Conservation (phyloP, 371 early-diverging fungal species). For the Smittium culicis region DNA sequence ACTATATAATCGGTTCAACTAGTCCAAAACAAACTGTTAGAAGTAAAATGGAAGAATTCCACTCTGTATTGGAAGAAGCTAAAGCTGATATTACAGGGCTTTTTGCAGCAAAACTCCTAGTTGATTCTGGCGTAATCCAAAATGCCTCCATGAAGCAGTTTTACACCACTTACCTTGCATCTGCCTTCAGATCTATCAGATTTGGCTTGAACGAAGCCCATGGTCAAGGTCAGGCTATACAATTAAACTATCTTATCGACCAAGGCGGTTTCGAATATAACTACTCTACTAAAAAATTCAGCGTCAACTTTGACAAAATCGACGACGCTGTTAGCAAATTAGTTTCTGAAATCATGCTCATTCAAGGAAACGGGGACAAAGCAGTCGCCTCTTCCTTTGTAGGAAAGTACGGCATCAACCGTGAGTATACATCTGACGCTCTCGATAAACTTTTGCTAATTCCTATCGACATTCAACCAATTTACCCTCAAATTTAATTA, state of each 20-base stretch:
- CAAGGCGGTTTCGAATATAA: slow-evolving; percentile 49
- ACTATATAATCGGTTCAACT: slow-evolving; percentile 40
- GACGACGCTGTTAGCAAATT: slow-evolving; percentile 46
- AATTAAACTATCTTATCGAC: slow-evolving; percentile 56
- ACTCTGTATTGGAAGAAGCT: slow-evolving; percentile 67
- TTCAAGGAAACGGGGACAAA: slow-evolving; percentile 70
- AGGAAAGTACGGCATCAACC: slow-evolving; percentile 41
- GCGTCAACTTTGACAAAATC: slow-evolving; percentile 52
- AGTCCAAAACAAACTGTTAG: slow-evolving; percentile 46
- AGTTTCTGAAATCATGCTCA: slow-evolving; percentile 50
- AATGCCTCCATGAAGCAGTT: slow-evolving; percentile 46
- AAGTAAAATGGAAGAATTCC: slow-evolving; percentile 49
- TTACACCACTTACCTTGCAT: slow-evolving; percentile 64
- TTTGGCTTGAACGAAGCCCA: slow-evolving; percentile 70
- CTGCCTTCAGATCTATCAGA: slow-evolving; percentile 63
- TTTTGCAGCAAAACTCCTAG: slow-evolving; percentile 53
- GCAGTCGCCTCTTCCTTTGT: slow-evolving; percentile 44
- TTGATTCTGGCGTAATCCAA: slow-evolving; percentile 44
- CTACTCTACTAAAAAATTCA: slow-evolving; percentile 32
- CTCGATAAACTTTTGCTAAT: slow-evolving; percentile 40
- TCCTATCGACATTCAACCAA: slow-evolving; percentile 33
- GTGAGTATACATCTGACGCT: slow-evolving; percentile 36
- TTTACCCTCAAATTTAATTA: too few species aligned
- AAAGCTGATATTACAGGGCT: slow-evolving; percentile 70
- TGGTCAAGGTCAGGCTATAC: slow-evolving; percentile 58